Evolutionary conservation across 176 grass and related monocot genomes (phyloP), one percentile per base, ranked within the genome.

Genomic region (Hordeum marinum): DNA sequence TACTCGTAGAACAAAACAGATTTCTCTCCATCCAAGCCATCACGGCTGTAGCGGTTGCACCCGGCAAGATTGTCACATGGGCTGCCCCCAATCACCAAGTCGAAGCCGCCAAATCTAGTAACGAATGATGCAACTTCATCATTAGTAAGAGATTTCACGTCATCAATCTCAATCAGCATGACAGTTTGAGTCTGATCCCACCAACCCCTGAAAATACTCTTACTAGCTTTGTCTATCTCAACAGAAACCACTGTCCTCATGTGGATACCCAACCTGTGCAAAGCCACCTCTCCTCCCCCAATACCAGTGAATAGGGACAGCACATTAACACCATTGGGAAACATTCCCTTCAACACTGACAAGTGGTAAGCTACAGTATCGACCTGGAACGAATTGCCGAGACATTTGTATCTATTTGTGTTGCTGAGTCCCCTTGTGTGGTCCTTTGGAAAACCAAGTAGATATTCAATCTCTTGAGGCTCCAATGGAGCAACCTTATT

Each of bases 361-460:
- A 98, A 81, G 31, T 92, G 91, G 43, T 92, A 98, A 0, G 93
- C 96, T 4, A 98, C 91, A 0, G 93, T 95, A 69, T 95, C 91
- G 11, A 98, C 91, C 11, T 98, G 96, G 39, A 98, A 98, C 1
- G 96, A 90, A 68, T 98, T 98, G 5, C 96, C 96, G 0, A 95
- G 57, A 2, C 93, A 86, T 39, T 39, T 85, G 20, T 90, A 95
- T 37, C 96, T 89, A 13, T 95, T 91, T 3, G 80, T 92, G 79
- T 85, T 78, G 64, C 61, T 81, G 24, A 87, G 58, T 11, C 92
- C 95, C 46, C 91, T 94, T 5, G 96, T 98, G 34, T 98, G 93
- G 64, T 95, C 84, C 42, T 63, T 88, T 0, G 91, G 91, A 45
- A 92, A 98, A 23, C 96, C 96, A 18, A 98, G 71, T 4, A 95